Percentiles rank a stretch among this genome's conserved stretches.
These are phyloP conservation scores for Tulasnella sp. DNA, from an alignment of 768 basidiomycete genomes.

Conservation along the genomic window DNA sequence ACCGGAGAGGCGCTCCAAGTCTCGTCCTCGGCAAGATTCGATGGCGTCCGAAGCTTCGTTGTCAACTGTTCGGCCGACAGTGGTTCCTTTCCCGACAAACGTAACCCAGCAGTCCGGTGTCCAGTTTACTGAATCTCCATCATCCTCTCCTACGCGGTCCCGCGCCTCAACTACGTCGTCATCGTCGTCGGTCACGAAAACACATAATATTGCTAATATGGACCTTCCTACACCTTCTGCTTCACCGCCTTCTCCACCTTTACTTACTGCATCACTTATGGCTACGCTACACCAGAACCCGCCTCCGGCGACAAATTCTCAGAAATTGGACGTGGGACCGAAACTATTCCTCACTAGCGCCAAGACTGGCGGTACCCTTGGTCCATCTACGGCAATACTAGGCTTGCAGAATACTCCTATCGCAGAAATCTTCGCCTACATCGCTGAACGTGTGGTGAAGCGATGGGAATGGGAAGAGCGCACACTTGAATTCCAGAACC, in stretches of 20 bases:
- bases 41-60: not conserved
- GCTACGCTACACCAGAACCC: constrained; percentile 18
- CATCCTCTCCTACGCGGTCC: constrained; percentile 45
- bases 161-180: constrained; percentile 39
- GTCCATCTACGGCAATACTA: not conserved
- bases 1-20: not conserved
- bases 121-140: constrained; percentile 31
- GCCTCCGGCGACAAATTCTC: constrained; percentile 19
- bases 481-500: constrained; percentile 8
- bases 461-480: constrained; percentile 56
- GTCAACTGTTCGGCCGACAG: constrained; percentile 11
- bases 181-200: not conserved
- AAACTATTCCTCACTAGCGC: constrained; percentile 65
- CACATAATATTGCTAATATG: constrained; percentile 19
- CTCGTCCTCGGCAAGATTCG: not conserved
- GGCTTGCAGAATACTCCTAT: constrained; percentile 27
- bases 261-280: constrained; percentile 16
- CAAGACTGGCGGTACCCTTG: constrained; percentile 52
- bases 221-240: constrained; percentile 17
- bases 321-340: constrained; percentile 41
- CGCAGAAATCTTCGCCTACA: constrained; percentile 60
- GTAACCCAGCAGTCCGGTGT: constrained; percentile 26
- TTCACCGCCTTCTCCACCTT: constrained; percentile 18
- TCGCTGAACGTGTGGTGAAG: constrained; percentile 47
- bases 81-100: constrained; percentile 23